These are phyloP conservation scores for Trichothecium roseum DNA, from an alignment of 2,329 filamentous ascomycete genomes.

Conservation along the genomic window DNA sequence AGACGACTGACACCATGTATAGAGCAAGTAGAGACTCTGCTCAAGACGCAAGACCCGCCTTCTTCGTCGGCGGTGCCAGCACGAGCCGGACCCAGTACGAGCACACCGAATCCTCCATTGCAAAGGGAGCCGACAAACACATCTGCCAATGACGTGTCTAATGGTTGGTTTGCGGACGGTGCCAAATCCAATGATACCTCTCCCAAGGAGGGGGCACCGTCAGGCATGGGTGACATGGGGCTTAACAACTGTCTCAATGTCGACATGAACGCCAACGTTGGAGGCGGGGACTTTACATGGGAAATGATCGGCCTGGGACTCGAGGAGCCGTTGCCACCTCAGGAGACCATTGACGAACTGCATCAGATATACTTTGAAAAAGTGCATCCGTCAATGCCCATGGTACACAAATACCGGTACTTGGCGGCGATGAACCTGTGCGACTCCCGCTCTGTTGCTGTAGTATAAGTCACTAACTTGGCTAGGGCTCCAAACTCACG, in stretches of 20 bases:
- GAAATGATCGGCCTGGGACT: conserved; percentile 57
- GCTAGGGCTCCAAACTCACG: conserved; percentile 65
- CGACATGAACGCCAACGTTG: conserved; percentile 37
- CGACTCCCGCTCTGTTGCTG: conserved; percentile 12
- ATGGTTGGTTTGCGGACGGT: conserved; percentile 38
- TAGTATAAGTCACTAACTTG: background rate
- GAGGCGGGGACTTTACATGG: conserved; percentile 60
- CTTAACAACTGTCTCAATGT: conserved; percentile 37
- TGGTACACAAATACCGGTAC: conserved; percentile 85
- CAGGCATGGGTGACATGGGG: conserved; percentile 44
- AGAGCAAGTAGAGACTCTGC: conserved; percentile 89
- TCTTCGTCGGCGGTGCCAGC: conserved; percentile 11
- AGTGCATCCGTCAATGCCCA: conserved; percentile 72
- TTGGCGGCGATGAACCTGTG: conserved; percentile 78
- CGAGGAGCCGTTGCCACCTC: conserved; percentile 47
- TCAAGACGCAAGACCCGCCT: conserved; percentile 62
- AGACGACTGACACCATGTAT: background rate
- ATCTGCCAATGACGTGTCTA: conserved; percentile 34
- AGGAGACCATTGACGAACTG: conserved; percentile 70
- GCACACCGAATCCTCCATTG: background rate
- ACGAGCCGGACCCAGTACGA: background rate
- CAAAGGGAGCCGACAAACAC: conserved; percentile 21
- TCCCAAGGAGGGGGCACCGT: conserved; percentile 25
- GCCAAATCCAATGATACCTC: conserved; percentile 48
- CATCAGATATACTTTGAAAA: conserved; percentile 87